phyloP scores from a whole-genome alignment of 352 stramenopile genomes.

The Phytopythium vexans region DNA sequence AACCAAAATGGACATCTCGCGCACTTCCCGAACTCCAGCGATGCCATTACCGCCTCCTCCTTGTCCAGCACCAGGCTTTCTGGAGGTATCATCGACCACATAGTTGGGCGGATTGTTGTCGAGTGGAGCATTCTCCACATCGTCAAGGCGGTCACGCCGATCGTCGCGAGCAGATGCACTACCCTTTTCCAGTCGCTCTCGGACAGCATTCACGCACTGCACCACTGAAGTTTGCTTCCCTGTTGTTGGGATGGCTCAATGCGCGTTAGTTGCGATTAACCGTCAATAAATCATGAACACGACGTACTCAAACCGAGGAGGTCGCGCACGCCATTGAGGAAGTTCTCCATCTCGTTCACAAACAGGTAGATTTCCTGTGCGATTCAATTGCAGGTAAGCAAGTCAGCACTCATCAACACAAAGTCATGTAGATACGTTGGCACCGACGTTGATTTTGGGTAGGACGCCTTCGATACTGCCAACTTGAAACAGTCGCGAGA shows the following conservation, averaged over 20 bases:
- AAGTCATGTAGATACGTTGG: background rate
- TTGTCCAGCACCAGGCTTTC: conserved; percentile 12
- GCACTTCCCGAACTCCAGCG: conserved; percentile 64
- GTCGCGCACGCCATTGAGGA: conserved; percentile 55
- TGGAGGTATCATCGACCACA: conserved; percentile 38
- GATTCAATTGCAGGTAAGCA: conserved; percentile 1
- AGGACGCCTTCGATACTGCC: conserved; percentile 84
- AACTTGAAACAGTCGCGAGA: conserved; percentile 86
- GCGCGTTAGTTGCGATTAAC: background rate
- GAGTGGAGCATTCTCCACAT: conserved; percentile 8
- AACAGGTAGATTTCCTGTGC: conserved; percentile 79
- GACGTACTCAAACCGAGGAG: conserved; percentile 71
- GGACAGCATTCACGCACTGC: conserved; percentile 47
- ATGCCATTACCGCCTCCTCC: conserved; percentile 20
- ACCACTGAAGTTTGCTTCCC: conserved; percentile 43
- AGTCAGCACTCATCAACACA: background rate
- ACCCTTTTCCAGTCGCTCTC: conserved; percentile 26
- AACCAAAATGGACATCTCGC: conserved; percentile 66
- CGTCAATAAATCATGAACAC: background rate
- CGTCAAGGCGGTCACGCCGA: conserved; percentile 1
- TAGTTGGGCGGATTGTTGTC: conserved; percentile 40
- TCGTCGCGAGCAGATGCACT: conserved; percentile 1
- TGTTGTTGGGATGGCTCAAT: conserved; percentile 6
- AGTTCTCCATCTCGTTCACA: conserved; percentile 87
- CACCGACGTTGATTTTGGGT: conserved; percentile 85